Evolutionary conservation across 1,139 yeast species (phyloP), one percentile per base, ranked within the genome.

Genomic region (Kodamaea ohmeri): DNA sequence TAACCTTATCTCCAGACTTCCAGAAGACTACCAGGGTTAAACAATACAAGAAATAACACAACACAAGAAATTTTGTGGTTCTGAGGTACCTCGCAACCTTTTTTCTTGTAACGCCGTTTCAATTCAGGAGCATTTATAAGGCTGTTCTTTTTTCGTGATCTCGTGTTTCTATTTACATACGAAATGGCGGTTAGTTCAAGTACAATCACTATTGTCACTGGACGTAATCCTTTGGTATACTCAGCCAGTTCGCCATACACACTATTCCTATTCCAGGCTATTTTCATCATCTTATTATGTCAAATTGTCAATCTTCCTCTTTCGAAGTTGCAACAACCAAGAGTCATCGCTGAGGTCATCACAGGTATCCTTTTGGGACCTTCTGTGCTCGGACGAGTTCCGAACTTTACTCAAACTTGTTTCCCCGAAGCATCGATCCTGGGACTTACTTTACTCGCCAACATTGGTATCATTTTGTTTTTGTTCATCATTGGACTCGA

Each of bases 401-500:
- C 88, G 0, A 65, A 74, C 41, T 84, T 83, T 58, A 79, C 88
- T 2, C 52, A 55, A 1, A 74, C 71, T 7, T 78, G 86, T 32
- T 84, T 85, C 57, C 88, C 92, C 0, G 33, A 61, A 0, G 78
- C 56, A 0, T 78, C 88, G 1, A 72, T 79, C 20, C 78, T 86
- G 0, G 81, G 83, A 2, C 61, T 84, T 40, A 77, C 82, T 4
- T 61, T 83, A 27, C 75, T 81, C 25, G 87, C 94, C 19, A 84
- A 83, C 49, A 53, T 83, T 27, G 94, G 94, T 4, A 77, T 85
- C 43, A 80, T 84, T 32, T 64, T 85, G 38, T 80, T 84, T 51
- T 69, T 85, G 58, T 85, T 85, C 55, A 76, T 84, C 47, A 78
- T 85, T 38, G 94, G 94, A 1, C 61, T 85, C 50, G 94, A 85